Evolutionary conservation across 2,329 filamentous ascomycete species (phyloP).

Genomic region (Fusarium tricinctum): DNA sequence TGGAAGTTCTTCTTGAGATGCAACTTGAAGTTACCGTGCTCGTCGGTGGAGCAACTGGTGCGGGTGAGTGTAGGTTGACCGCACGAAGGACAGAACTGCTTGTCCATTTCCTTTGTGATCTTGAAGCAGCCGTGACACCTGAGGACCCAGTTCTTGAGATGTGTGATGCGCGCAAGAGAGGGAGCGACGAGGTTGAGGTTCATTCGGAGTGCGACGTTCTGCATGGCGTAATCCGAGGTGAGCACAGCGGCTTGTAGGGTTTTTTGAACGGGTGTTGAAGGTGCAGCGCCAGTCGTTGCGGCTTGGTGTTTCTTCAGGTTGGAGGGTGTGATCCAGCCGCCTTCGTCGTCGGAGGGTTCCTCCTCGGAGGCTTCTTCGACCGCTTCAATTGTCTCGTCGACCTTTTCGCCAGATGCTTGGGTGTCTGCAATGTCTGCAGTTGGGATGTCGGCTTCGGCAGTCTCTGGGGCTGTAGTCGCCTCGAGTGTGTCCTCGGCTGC

Average conservation of each 20-base stretch:
- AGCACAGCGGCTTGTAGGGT: slow-evolving; percentile 90
- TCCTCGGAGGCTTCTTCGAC: slow-evolving; percentile 61
- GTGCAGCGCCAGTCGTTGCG: slow-evolving; percentile 67
- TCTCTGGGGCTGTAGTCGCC: slow-evolving; percentile 4
- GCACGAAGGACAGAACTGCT: slow-evolving; percentile 94
- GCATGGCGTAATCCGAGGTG: slow-evolving; percentile 97
- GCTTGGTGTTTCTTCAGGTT: slow-evolving; percentile 90
- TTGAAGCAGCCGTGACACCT: slow-evolving; percentile 95
- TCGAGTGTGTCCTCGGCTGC: background rate
- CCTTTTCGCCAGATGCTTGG: slow-evolving; percentile 22
- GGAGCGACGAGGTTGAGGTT: slow-evolving; percentile 91
- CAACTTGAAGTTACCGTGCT: slow-evolving; percentile 83
- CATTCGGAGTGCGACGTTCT: slow-evolving; percentile 95
- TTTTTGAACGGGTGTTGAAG: slow-evolving; percentile 67
- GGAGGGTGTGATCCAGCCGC: slow-evolving; percentile 93
- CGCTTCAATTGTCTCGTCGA: slow-evolving; percentile 37
- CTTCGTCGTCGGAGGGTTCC: slow-evolving; percentile 67
- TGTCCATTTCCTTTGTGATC: slow-evolving; percentile 83
- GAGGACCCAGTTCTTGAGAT: slow-evolving; percentile 89
- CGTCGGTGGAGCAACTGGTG: slow-evolving; percentile 86
- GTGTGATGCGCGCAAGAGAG: slow-evolving; percentile 82
- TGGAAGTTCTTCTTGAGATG: slow-evolving; percentile 96
- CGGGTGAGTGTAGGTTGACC: slow-evolving; percentile 89
- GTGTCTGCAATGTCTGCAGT: slow-evolving; percentile 4
- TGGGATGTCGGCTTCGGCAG: background rate